Conservation (phyloP, 2,329 filamentous ascomycete genomes). For the Magnaporthiopsis incrustans region DNA sequence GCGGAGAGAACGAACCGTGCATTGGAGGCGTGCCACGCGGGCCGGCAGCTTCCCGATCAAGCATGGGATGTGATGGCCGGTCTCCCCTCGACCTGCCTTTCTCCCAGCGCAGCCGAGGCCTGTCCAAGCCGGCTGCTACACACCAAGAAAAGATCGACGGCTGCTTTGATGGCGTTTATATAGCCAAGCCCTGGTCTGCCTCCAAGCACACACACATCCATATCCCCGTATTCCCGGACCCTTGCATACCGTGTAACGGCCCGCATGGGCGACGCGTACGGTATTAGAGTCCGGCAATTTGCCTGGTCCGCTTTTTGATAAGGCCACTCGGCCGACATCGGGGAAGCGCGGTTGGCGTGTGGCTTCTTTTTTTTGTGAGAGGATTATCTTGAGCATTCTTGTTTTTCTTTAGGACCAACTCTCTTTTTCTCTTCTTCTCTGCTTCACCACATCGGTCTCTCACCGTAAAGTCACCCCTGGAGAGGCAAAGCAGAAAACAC, state of each 20-base stretch:
- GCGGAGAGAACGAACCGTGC: no score
- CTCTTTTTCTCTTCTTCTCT: not conserved
- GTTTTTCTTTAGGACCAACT: no score
- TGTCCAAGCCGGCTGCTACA: not conserved
- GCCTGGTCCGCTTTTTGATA: not conserved
- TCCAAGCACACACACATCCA: not conserved
- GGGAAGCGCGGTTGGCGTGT: not conserved
- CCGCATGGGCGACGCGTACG: not conserved
- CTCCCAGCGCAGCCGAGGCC: no score
- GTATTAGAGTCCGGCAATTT: not conserved
- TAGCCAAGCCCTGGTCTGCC: not conserved
- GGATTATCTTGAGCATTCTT: not conserved
- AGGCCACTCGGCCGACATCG: not conserved
- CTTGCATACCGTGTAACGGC: not conserved
- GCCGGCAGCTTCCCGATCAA: no score
- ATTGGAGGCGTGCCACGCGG: no score
- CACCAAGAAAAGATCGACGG: not conserved
- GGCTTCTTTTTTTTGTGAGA: not conserved
- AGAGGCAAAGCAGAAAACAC: no score
- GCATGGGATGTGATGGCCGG: not conserved
- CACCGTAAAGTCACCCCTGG: no score
- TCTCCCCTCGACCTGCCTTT: no score
- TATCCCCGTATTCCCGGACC: not conserved
- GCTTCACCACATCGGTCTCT: not conserved
- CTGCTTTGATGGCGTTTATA: not conserved